Evolutionary conservation across 2,329 filamentous ascomycete species (phyloP), one percentile per base, ranked within the genome.

Genomic region (Pseudocercospora crystallina): DNA sequence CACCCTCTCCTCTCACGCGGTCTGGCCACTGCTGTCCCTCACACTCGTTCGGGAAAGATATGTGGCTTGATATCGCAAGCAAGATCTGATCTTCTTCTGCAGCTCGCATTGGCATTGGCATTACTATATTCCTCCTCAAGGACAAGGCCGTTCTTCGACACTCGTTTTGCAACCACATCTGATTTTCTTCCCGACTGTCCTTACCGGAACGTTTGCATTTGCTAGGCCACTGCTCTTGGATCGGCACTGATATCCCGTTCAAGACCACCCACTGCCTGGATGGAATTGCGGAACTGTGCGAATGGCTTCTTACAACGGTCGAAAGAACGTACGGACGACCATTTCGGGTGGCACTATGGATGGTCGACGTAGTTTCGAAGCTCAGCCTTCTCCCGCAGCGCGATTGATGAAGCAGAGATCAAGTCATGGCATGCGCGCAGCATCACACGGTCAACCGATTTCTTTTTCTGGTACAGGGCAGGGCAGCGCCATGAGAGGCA

Each of bases 321-420:
- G 17, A 29, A 20, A 31, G 8, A 13, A 37, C 43, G 17, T 45
- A 13, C 14, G 15, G 12, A 45, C 43, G 20, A 38, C 43, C 34
- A 45, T 45, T 13, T 45, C 33, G n/a, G 33, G 32, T 36, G 43
- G 32, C 14, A 36, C 33, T n/a, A 53, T 49, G 51, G 54, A 56
- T 9, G 47, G 49, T 30, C 49, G 56, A 46, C 37, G 47, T 8
- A 62, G 56, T 47, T 36, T 50, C 17, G 61, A 64, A 40, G 51
- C 50, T 20, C 43, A 15, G 26, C 42, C 54, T 35, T 32, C 35
- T 13, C 34, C 48, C n/a, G 20, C 49, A 9, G 43, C 49, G 33
- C 55, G 54, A 12, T 35, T 63, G 33, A 58, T 57, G 44, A 63
- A 64, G 53, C 59, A 65, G 39, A 49, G 51, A 17, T 59, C 61